These are phyloP conservation scores for Pseudogymnoascus sp. DNA, from an alignment of 2,329 filamentous ascomycete genomes.

Conservation along the genomic window DNA sequence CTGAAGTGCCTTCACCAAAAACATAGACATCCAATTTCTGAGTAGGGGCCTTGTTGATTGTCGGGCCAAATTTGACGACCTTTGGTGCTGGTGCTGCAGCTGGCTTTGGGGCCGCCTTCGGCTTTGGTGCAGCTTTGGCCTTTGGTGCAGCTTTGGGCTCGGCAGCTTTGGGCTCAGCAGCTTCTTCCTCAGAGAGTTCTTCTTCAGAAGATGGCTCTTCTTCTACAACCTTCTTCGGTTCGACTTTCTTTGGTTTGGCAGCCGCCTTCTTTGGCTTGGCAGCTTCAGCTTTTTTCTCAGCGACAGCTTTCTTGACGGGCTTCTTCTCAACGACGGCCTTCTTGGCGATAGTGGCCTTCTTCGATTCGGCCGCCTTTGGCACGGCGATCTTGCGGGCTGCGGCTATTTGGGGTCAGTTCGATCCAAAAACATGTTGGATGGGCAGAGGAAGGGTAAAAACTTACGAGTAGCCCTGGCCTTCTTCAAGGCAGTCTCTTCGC, in stretches of 20 bases:
- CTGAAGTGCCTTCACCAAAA: slow-evolving; percentile 72
- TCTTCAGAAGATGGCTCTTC: slow-evolving; percentile 4
- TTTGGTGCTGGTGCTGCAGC: slow-evolving; percentile 23
- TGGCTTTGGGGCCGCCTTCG: slow-evolving; percentile 20
- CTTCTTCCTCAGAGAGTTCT: background rate
- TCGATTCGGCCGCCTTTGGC: slow-evolving; percentile 16
- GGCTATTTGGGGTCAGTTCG: background rate
- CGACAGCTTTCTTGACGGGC: slow-evolving; percentile 21
- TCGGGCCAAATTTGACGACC: slow-evolving; percentile 24
- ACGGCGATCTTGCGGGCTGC: background rate
- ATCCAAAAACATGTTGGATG: background rate
- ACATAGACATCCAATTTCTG: slow-evolving; percentile 66
- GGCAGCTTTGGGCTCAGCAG: slow-evolving; percentile 7
- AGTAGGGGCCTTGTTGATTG: slow-evolving; percentile 58
- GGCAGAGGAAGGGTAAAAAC: background rate
- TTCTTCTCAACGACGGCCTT: slow-evolving; percentile 18
- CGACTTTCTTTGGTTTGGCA: slow-evolving; percentile 14
- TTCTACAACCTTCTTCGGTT: slow-evolving; percentile 13
- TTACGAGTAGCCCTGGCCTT: background rate
- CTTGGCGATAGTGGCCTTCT: slow-evolving; percentile 18
- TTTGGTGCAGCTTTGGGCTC: slow-evolving; percentile 9
- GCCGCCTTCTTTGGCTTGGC: slow-evolving; percentile 16
- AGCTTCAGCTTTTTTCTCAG: slow-evolving; percentile 21
- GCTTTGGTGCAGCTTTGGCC: slow-evolving; percentile 12
- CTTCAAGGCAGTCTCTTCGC: background rate